Evolutionary conservation across 257 asterid species (phyloP).

Genomic region (Solanum piurae): DNA sequence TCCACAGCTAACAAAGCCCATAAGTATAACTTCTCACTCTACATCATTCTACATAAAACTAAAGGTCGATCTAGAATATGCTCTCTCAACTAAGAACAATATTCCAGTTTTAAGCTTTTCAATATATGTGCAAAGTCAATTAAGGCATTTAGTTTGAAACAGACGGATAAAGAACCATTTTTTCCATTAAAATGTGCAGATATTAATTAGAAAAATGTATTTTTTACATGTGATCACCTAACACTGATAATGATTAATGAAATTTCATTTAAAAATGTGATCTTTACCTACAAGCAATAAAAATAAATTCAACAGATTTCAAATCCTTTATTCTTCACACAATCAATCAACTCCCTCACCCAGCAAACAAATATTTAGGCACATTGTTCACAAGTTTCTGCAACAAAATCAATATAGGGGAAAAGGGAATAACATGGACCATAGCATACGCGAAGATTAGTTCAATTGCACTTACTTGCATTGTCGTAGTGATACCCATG

Average conservation of each 20-base stretch:
- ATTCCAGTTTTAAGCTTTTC: neutral
- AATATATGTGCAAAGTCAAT: neutral
- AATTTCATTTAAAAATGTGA: neutral
- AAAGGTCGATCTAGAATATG: neutral
- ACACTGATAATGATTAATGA: neutral
- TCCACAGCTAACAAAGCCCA: neutral
- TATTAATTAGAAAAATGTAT: neutral
- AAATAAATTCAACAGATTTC: neutral
- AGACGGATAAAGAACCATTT: neutral
- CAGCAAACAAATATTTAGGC: neutral
- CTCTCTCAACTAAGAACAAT: neutral
- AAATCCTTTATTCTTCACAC: neutral
- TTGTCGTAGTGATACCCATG: slow-evolving; percentile 65
- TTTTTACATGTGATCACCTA: neutral
- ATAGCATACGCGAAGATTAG: neutral
- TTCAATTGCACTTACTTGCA: slow-evolving; percentile 42
- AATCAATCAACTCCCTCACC: neutral
- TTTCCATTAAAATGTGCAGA: neutral
- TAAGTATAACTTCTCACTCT: neutral
- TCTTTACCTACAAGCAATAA: neutral
- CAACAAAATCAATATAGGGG: neutral
- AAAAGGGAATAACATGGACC: neutral
- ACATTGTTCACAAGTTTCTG: neutral
- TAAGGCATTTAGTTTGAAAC: neutral
- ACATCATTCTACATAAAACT: neutral